Conservation (phyloP, 1,284 basidiomycete genomes). For the Leccinum ambiguum region DNA sequence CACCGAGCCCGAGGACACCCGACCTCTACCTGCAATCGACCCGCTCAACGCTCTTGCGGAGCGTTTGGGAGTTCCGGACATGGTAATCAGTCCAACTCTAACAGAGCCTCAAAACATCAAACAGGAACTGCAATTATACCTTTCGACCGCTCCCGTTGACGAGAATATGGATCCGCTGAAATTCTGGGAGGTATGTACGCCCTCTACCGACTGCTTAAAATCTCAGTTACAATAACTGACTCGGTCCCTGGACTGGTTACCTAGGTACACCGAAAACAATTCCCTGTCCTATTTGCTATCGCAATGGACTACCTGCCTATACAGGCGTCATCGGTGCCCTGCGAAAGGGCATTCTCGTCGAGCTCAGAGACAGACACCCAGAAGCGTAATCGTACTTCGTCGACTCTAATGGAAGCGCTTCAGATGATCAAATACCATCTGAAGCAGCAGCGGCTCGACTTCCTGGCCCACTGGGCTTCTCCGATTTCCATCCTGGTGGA, state of each 20-base stretch:
- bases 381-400: slow-evolving; percentile 4
- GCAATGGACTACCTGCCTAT: slow-evolving; percentile 15
- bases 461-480: too few species aligned
- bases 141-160: background rate
- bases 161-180: background rate
- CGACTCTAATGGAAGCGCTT: slow-evolving; percentile 2
- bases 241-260: background rate
- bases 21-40: too few species aligned
- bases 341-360: slow-evolving; percentile 8
- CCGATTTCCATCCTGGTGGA: too few species aligned
- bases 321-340: slow-evolving; percentile 6
- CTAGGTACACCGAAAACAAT: slow-evolving; percentile 2
- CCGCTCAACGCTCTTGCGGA: too few species aligned
- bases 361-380: slow-evolving; percentile 11
- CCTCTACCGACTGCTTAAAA: too few species aligned
- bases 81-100: background rate
- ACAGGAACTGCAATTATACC: background rate
- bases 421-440: background rate
- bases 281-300: slow-evolving; percentile 12
- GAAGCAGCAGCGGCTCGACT: too few species aligned
- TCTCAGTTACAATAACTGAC: background rate
- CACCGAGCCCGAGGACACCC: too few species aligned
- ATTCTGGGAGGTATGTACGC: background rate
- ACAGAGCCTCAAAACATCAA: background rate
- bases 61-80: too few species aligned